Evolutionary conservation across 768 basidiomycete species (phyloP), one percentile per base, ranked within the genome.

Genomic region (Hemileccinum rubropunctum): DNA sequence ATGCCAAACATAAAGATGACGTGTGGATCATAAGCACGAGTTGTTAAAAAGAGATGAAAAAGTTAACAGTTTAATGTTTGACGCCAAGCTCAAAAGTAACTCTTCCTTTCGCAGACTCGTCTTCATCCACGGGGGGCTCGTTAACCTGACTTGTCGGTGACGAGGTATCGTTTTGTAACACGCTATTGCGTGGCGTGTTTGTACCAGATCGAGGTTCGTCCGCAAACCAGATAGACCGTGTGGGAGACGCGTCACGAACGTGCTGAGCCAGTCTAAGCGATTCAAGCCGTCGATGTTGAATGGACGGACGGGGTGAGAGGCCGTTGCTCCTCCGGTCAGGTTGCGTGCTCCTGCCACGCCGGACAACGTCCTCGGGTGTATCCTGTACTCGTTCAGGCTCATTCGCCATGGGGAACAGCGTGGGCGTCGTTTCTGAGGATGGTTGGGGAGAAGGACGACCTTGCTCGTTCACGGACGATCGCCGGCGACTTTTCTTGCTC

Each of bases 181-280:
- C 3, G n/a, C 54, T 41, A 14, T 40, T 58, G 28, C 56, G 59
- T 6, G 61, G 64, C 20, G 65, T 59, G 48, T 2, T 56, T 0
- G 53, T 37, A 33, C 65, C 59, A 6, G 52, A 54, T n/a, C 30
- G 52, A n/a, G 55, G 62, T 45, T 69, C 63, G 27, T 78, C 76
- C 34, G 69, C 75, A 56, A 76, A 79, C 32, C 74, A 71, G 46
- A 78, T 69, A 12, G 76, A 79, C n/a, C 76, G 74, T 9, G 71
- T 53, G 1, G 76, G 76, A 7, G 77, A 79, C 41, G 60, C 68
- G 3, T 75, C 76, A 20, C 76, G 70, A 15, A 66, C 58, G 18
- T 49, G 56, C n/a, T 39, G 28, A 36, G 39, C 36, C 6, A 53
- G 34, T 21, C 23, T 59, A 21, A 68, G 62, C 6, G 66, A 70